Evolutionary conservation across 345 rosid species (phyloP), one percentile per base, ranked within the genome.

Genomic region (Boechera divaricarpa): DNA sequence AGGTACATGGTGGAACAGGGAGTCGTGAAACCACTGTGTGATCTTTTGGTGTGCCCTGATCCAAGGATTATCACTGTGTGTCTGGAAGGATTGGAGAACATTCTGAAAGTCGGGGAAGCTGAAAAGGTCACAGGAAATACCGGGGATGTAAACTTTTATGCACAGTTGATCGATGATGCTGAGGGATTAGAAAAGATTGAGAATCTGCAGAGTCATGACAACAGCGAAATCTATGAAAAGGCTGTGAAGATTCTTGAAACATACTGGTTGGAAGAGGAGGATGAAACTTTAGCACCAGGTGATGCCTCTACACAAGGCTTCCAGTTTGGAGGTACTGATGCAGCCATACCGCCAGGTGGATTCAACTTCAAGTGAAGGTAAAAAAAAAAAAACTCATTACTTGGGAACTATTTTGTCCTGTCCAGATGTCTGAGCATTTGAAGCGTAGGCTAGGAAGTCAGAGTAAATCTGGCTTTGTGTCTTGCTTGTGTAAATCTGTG

Each of bases 191-290:
- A 91, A 52, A 91, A 91, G 84, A 87, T 91, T 33, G 97, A 89
- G 80, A 88, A 86, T 66, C 87, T 91, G 72, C 97, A 89, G 85
- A 86, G 91, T 69, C 97, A 91, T 47, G 97, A 91, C 85, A 91
- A 89, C 80, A 85, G 82, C 24, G 97, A 91, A 74, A 91, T 91
- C 64, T 91, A 91, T 59, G 97, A 91, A 84, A 91, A 91, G 86
- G 94, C 97, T 35, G 94, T 89, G 60, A 89, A 87, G 78, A 86
- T 91, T 77, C 94, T 91, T 3, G 97, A 87, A 81, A 85, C 94
- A 10, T 91, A 85, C 76, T 91, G 97, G 97, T 80, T 82, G 73
- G 97, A 91, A 77, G 90, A 90, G 75, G 91, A 86, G 4, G 97
- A 89, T 58, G 94, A 91, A 79, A 69, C 91, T n/a, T 63, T 91